Evolutionary conservation across 2,329 filamentous ascomycete species (phyloP), one percentile per base, ranked within the genome.

Genomic region (Aspergillus quadricinctus): DNA sequence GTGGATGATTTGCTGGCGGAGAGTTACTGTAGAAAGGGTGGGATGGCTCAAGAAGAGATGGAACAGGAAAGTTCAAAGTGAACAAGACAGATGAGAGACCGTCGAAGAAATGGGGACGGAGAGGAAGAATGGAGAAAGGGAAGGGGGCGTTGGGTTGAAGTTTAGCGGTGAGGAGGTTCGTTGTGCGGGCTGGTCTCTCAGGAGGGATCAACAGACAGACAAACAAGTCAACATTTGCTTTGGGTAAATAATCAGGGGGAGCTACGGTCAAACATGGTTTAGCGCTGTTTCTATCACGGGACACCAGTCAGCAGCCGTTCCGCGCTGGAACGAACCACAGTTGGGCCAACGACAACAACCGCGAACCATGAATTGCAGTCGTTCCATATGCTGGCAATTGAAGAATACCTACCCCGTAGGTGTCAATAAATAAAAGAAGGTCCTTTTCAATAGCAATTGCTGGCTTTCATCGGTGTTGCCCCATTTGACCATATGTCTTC

Each of bases 1-100:
- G 79, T 86, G 82, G 71, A 69, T 69, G 66, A 62, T 62, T 48
- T 59, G 37, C 58, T 50, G 48, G 46, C 28, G 48, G 49, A 41
- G 21, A 49, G 35, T 52, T 54, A 57, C 40, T 21, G 19, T 23
- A 45, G 17, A 21, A n/a, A 57, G 37, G 50, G 48, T 53, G 43
- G 28, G 55, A 57, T 45, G 9, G n/a, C 14, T 17, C 17, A 17
- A 37, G 21, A 45, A 27, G 21, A 14, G 43, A 27, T 23, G 8
- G 11, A 23, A 46, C 3, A 7, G 6, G 43, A 23, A 46, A 46
- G 43, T 11, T 46, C 43, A 25, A 61, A 52, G 31, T 54, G 48
- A 48, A 58, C 51, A 62, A 54, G 57, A 56, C 53, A 53, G 45
- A 55, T 58, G 59, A 60, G 59, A 55, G 56, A 53, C 52, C 54